A percentile compares a stretch with the other conserved stretches of the same genome.
These are phyloP conservation scores for Emydomyces testavorans DNA, from an alignment of 2,329 filamentous ascomycete genomes.

Conservation along the genomic window DNA sequence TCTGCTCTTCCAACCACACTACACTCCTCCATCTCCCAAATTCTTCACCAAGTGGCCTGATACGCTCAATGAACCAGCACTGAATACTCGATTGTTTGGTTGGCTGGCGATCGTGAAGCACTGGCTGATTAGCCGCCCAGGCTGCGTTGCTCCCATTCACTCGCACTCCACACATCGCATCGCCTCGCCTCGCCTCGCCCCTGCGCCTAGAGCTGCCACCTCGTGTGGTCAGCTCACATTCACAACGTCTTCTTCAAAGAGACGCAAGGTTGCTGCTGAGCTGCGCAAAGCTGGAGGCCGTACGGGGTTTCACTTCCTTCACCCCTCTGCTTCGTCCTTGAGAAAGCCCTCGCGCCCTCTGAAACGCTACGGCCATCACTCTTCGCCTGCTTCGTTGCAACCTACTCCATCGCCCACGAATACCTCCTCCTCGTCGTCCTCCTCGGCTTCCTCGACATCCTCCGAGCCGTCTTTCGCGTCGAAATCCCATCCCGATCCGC, in stretches of 20 bases:
- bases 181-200: not conserved
- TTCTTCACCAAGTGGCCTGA: no score
- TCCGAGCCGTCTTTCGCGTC: not conserved
- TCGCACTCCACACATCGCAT: not conserved
- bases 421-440: conserved; percentile 8
- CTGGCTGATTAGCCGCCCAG: not conserved
- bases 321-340: conserved; percentile 9
- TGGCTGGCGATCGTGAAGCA: conserved; percentile 10
- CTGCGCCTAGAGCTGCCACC: conserved; percentile 31
- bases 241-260: conserved; percentile 42
- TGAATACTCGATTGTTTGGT: conserved; percentile 29
- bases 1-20: no score
- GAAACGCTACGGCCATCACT: conserved; percentile 18
- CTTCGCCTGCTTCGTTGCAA: conserved; percentile 22
- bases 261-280: conserved; percentile 37
- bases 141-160: not conserved
- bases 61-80: no score
- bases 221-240: conserved; percentile 36
- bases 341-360: conserved; percentile 10
- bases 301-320: conserved; percentile 20
- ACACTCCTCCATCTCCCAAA: no score
- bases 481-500: not conserved
- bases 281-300: conserved; percentile 30
- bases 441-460: conserved; percentile 30
- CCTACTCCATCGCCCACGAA: conserved; percentile 7